Conservation (phyloP, 495 filamentous ascomycete genomes). For the Hyaloscypha hepaticicola region DNA sequence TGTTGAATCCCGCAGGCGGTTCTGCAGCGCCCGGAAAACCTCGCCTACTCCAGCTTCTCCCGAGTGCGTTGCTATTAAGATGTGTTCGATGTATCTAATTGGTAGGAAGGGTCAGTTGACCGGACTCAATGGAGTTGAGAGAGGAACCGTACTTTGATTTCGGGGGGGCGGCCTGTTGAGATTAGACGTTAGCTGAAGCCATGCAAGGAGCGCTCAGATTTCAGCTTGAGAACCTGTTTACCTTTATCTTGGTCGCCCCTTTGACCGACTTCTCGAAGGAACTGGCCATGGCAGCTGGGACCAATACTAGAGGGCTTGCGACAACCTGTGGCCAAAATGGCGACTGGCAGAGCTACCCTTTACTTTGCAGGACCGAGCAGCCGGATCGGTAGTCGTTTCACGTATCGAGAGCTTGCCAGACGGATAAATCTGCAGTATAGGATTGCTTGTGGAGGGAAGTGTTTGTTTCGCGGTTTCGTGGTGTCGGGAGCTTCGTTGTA, state of each 20-base stretch:
- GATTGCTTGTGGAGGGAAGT: slow-evolving; percentile 6
- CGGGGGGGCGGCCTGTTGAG: slow-evolving; percentile 78
- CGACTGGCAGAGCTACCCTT: not conserved
- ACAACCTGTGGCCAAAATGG: slow-evolving; percentile 15
- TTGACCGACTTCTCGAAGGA: slow-evolving; percentile 93
- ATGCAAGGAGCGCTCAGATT: not conserved
- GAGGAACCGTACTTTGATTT: slow-evolving; percentile 70
- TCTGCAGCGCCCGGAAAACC: slow-evolving; percentile 88
- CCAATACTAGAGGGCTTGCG: slow-evolving; percentile 10
- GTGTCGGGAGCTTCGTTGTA: not conserved
- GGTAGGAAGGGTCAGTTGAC: slow-evolving; percentile 13
- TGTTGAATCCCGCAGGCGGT: slow-evolving; percentile 88
- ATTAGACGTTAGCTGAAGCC: slow-evolving; percentile 13
- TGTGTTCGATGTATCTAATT: slow-evolving; percentile 85
- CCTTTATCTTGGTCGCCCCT: slow-evolving; percentile 93
- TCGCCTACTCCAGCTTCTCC: slow-evolving; percentile 95
- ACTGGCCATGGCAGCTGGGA: slow-evolving; percentile 57
- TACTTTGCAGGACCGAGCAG: no score
- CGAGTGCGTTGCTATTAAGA: slow-evolving; percentile 90
- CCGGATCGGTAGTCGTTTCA: not conserved
- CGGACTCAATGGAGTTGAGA: not conserved
- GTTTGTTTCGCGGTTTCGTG: slow-evolving; percentile 7
- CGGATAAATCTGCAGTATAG: not conserved
- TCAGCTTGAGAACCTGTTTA: slow-evolving; percentile 38
- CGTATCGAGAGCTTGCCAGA: not conserved